Evolutionary conservation across 2,329 filamentous ascomycete species (phyloP), one percentile per base, ranked within the genome.

Genomic region (Mollisia scopiformis): DNA sequence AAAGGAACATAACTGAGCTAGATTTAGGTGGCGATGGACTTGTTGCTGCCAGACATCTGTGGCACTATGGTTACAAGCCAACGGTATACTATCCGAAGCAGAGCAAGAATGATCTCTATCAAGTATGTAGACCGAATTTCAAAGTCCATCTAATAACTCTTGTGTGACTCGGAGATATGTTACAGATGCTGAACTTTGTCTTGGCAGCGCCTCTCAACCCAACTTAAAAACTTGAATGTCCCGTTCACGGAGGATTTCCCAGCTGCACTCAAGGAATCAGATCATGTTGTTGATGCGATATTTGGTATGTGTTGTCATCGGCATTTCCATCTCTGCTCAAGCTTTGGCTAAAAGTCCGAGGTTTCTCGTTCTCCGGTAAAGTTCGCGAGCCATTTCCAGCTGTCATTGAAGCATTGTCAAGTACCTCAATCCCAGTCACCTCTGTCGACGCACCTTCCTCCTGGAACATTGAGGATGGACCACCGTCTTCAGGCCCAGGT

Each of bases 21-120:
- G 25, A 52, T 27, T 41, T 43, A 93, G 92, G 95, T 64, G 95
- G 95, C 37, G 95, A 99, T 75, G 95, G 95, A 2, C 85, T 99
- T 2, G 95, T 99, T 28, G 93, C 94, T 51, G 95, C 95, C 56
- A 88, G 95, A 27, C 95, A 99, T 76, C 84, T 99, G 5, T 87
- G 86, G 74, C 91, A 97, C 73, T 98, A 96, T 74, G 94, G 95
- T 63, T 99, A 98, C 77, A 84, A 85, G 25, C 93, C 94, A 3
- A 89, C 87, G 8, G 82, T 99, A 47, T 98, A 95, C 79, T 98
- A 96, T 72, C 95, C 95, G 0, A 98, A 98, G 76, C 86, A 92
- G 58, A 88, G 89, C 75, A 95, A 94, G 74, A 94, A 93, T 67
- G 93, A 97, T 52, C 82, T 98, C 3, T 98, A 97, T 73, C 85